These are phyloP conservation scores for Starmerella floricola DNA, from an alignment of 805 yeast genomes.

Conservation along the genomic window DNA sequence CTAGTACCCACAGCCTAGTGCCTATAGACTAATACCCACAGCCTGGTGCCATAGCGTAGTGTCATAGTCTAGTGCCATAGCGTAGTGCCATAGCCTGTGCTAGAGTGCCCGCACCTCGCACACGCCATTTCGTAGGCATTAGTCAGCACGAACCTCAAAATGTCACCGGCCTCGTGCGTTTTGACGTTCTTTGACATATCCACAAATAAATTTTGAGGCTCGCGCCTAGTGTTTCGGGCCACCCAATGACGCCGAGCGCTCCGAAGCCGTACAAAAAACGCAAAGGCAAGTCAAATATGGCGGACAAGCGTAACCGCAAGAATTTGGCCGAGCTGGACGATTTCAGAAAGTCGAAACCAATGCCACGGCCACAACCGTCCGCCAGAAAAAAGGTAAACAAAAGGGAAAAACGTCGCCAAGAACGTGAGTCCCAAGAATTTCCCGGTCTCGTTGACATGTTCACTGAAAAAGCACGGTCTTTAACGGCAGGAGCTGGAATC, in stretches of 20 bases:
- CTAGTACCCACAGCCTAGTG: no score
- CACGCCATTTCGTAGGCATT: background rate
- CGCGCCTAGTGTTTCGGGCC: no score
- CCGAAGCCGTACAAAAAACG: background rate
- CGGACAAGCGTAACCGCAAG: background rate
- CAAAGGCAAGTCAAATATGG: background rate
- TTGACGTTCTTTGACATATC: no score
- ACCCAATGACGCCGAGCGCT: background rate
- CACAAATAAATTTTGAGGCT: no score
- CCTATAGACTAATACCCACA: no score
- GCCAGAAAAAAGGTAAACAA: background rate
- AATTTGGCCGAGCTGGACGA: background rate
- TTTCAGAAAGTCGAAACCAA: background rate
- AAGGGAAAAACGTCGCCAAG: conserved; percentile 1
- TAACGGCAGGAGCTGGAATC: conserved; percentile 6
- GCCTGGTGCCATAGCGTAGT: no score
- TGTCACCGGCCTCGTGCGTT: no score
- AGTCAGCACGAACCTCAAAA: background rate
- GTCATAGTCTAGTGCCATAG: no score
- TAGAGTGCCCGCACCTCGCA: no score
- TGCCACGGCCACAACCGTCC: background rate
- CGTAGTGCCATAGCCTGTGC: no score
- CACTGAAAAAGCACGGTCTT: background rate
- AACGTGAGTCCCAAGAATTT: background rate
- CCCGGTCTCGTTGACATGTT: conserved; percentile 6